Evolutionary conservation across 2,329 filamentous ascomycete species (phyloP), one percentile per base, ranked within the genome.

Genomic region (Zymoseptoria tritici): DNA sequence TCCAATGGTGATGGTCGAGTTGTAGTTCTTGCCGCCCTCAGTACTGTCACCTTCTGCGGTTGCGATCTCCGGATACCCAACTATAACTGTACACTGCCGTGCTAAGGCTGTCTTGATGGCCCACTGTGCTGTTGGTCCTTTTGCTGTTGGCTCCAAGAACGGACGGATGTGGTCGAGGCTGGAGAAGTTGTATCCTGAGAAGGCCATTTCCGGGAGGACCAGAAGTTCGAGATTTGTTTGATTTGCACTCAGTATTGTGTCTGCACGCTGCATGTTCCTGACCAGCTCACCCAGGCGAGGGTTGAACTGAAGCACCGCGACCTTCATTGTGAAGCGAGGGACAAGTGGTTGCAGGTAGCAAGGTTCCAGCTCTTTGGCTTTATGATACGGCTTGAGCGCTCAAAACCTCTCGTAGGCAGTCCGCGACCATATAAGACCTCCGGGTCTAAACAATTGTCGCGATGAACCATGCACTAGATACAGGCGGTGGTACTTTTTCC

Each of bases 151-250:
- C 68, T 94, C 90, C 3, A 93, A 82, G 65, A 79, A 88, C 0
- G 88, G 87, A 1, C 75, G 74, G 51, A 93, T 91, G 1, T 90
- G 80, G 31, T 82, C 76, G 2, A 90, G 72, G 0, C 85, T 88
- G 50, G 82, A 81, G 76, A 92, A 93, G 71, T 91, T 91, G 77
- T 92, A 94, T 29, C 90, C 88, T 84, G 70, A 81, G 69, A 93
- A 91, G 1, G 89, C 87, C 72, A 93, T 76, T 70, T 93, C 90
- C 0, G 90, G 89, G 0, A 93, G 75, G 0, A 93, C 83, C 0
- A 94, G 77, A 29, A 92, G 79, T 69, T 91, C 87, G 1, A 92
- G 70, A n/a, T 80, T 61, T 53, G 52, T 57, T 0, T 79, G 75
- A 5, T 79, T 74, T 0, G 82, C 80, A 19, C 74, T 78, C 9